These are phyloP conservation scores for Gossypium rotundifolium DNA, from an alignment of 345 rosid species.

Conservation along the genomic window DNA sequence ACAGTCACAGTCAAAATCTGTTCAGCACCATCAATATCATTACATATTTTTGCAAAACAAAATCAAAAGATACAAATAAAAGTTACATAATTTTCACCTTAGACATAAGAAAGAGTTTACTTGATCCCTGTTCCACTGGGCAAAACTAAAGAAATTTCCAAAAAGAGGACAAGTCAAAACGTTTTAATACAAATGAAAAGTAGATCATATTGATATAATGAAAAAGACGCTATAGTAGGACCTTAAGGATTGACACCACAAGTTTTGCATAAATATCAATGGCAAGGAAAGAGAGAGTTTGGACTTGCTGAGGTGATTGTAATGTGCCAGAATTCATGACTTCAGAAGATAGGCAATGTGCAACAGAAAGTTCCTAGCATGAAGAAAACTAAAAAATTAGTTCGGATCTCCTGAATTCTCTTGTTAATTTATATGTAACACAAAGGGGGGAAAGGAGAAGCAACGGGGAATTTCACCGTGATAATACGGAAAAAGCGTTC, in stretches of 20 bases:
- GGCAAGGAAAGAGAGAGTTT: conserved; percentile 66
- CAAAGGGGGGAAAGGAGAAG: neutral
- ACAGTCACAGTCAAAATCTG: conserved; percentile 74
- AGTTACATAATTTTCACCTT: conserved; percentile 40
- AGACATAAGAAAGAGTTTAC: conserved; percentile 51
- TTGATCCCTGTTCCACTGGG: conserved; percentile 76
- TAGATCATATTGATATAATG: neutral
- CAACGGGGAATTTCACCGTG: conserved; percentile 34
- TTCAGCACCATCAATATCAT: conserved; percentile 15
- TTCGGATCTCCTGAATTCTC: neutral
- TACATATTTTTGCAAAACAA: neutral
- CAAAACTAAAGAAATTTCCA: conserved; percentile 23
- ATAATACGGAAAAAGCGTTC: conserved; percentile 76
- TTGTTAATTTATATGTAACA: neutral
- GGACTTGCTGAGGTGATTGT: conserved; percentile 65
- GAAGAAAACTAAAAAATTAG: conserved; percentile 10
- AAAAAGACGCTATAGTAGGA: conserved; percentile 8
- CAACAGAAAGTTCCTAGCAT: conserved; percentile 70
- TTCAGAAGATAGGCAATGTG: conserved; percentile 76
- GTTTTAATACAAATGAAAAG: neutral
- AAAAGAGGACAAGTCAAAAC: neutral
- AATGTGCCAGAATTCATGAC: conserved; percentile 48
- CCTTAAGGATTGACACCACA: conserved; percentile 54
- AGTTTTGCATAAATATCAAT: conserved; percentile 89
- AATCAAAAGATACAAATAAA: neutral